Base-by-base conservation (phyloP, 768 basidiomycete species). In the Hygrophoropsis aurantiaca region DNA sequence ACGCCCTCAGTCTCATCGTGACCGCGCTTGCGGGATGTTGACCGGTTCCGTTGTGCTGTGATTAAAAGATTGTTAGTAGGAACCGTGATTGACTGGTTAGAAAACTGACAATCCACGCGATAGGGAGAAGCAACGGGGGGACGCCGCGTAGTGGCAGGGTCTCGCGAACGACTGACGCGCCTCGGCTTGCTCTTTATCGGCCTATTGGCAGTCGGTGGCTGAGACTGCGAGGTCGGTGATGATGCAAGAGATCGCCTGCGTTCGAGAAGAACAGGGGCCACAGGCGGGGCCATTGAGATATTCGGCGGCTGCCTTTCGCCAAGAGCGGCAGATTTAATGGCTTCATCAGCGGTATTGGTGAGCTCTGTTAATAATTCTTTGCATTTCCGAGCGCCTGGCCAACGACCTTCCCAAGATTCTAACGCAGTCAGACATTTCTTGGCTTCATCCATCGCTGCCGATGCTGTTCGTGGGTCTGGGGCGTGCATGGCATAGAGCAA, bases 371-470 rank as follows among this genome's bases (percentile, higher is more conserved):
- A 78, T 33, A 91, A 67, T 58, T 90, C 89, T 65, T 84, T 90
- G 74, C 90, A 90, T 65, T 92, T 92, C 34, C 81, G 78, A 51
- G 89, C 90, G 13, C 90, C 90, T 18, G 90, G 90, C 91, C 91
- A 93, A 46, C 80, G 76, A 2, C 87, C 87, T 62, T 91, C 90
- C 84, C 89, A 90, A 5, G 82, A 80, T 59, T 84, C 84, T 45
- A 93, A 70, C 20, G 88, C 84, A 21, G 67, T 61, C 30, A 93
- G 66, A 30, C 87, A 83, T 47, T 80, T 82, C 64, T 77, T 82
- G 7, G 85, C 90, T 70, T 93, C 90, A 6, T 89, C 86, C 82
- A 92, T 84, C 11, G 90, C 90, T 11, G 81, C 74, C 23, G 73
- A 62, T n/a, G 83, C 80, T 34, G 81, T 79, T 35, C 78, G 75